phyloP scores from a whole-genome alignment of 176 grass and related monocot genomes.

The Carex kokanica region DNA sequence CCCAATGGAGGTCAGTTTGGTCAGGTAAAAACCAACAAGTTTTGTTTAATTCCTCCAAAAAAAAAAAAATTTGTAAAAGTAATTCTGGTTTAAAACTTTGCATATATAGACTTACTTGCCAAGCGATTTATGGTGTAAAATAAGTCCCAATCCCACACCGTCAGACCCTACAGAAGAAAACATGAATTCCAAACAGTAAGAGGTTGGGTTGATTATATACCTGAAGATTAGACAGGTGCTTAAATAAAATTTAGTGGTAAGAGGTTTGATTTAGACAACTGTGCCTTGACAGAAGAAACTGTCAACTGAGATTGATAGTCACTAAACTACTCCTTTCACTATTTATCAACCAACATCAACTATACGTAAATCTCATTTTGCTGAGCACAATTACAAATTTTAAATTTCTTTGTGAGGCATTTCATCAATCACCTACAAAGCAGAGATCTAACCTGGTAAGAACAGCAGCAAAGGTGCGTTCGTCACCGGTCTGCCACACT shows the following conservation, averaged over 20 bases:
- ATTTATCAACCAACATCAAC: neutral
- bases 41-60: neutral
- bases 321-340: neutral
- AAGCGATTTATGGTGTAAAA: constrained; percentile 93
- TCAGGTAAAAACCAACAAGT: constrained; percentile 10
- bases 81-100: neutral
- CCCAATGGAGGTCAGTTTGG: neutral
- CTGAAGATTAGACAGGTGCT: neutral
- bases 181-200: neutral
- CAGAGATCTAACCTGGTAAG: constrained; percentile 57
- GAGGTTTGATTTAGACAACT: neutral
- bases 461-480: constrained; percentile 72
- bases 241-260: neutral
- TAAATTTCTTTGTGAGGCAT: neutral
- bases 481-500: constrained; percentile 49
- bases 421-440: constrained; percentile 1
- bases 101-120: constrained; percentile 62
- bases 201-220: neutral
- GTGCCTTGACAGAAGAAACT: neutral
- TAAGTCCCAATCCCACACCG: constrained; percentile 75
- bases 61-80: neutral
- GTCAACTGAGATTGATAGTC: neutral
- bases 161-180: constrained; percentile 50
- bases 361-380: neutral
- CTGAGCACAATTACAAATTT: neutral